phyloP scores from a whole-genome alignment of 768 basidiomycete genomes.

The Hygrophorus pudorinus region DNA sequence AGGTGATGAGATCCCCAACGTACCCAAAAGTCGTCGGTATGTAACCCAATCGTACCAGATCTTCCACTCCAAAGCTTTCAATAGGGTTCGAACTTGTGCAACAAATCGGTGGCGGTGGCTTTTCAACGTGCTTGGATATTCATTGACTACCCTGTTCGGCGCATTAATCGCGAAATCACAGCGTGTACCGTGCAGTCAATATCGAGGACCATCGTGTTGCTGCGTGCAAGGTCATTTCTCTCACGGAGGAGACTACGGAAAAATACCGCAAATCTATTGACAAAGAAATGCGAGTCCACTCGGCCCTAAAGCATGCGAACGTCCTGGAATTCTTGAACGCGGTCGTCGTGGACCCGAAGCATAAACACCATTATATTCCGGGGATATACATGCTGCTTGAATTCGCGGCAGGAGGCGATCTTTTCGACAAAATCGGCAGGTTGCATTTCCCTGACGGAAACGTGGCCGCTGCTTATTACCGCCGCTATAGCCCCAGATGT shows the following conservation, averaged over 20 bases:
- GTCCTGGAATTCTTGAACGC: conserved; percentile 81
- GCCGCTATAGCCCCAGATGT: conserved; percentile 68
- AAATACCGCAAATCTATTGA: conserved; percentile 72
- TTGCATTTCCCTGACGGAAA: neutral
- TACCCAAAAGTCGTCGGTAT: conserved; percentile 34
- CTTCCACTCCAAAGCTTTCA: neutral
- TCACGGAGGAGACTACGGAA: conserved; percentile 54
- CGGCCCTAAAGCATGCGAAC: conserved; percentile 65
- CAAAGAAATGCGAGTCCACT: conserved; percentile 89
- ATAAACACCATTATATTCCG: conserved; percentile 49
- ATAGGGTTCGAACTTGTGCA: conserved; percentile 63
- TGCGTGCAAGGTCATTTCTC: conserved; percentile 75
- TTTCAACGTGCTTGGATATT: conserved; percentile 50
- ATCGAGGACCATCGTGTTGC: conserved; percentile 55
- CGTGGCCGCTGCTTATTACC: neutral
- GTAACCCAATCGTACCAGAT: conserved; percentile 8
- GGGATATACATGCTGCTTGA: conserved; percentile 92
- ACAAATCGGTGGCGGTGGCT: conserved; percentile 81
- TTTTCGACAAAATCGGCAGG: conserved; percentile 98
- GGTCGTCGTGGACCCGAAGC: conserved; percentile 59
- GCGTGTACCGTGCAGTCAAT: conserved; percentile 80
- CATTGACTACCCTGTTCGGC: neutral
- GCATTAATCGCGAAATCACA: conserved; percentile 17
- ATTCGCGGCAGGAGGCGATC: conserved; percentile 85
- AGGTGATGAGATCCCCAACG: conserved; percentile 16